Evolutionary conservation across 352 stramenopile species (phyloP).

Genomic region (Phytophthora fragariae): DNA sequence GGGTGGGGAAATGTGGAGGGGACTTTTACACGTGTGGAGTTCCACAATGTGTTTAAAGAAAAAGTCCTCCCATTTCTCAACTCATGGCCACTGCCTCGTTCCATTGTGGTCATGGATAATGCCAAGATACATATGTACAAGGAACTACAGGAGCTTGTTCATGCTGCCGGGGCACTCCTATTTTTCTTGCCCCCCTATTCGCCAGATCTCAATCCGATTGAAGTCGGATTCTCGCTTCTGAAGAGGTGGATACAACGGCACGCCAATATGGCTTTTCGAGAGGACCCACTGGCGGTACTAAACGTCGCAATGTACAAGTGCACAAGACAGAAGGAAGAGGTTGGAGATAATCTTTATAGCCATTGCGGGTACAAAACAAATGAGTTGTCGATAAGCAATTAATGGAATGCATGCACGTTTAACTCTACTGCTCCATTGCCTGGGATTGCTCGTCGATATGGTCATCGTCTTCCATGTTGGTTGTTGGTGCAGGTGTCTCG

Average conservation of each 20-base stretch:
- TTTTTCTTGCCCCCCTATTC: conserved; percentile 30
- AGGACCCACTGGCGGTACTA: conserved; percentile 1
- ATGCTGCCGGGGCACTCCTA: conserved; percentile 91
- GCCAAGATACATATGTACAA: conserved; percentile 91
- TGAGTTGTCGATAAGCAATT: conserved; percentile 2
- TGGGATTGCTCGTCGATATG: conserved; percentile 2
- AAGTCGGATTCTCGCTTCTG: conserved; percentile 5
- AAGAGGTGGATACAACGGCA: conserved; percentile 14
- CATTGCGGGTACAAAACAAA: conserved; percentile 26
- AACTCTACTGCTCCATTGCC: conserved; percentile 6
- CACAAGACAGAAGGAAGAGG: conserved; percentile 8
- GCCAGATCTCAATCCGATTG: conserved; percentile 8
- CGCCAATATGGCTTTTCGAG: conserved; percentile 4
- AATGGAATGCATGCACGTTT: not conserved
- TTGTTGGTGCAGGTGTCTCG: not conserved
- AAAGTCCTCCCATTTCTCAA: conserved; percentile 88
- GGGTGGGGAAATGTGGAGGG: conserved; percentile 11
- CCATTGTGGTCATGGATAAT: conserved; percentile 73
- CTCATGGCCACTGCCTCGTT: conserved; percentile 78
- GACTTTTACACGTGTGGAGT: conserved; percentile 75
- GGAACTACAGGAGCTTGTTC: conserved; percentile 93
- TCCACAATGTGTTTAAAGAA: conserved; percentile 83
- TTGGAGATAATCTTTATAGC: conserved; percentile 5
- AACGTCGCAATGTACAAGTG: conserved; percentile 7
- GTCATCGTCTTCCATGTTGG: conserved; percentile 11